A percentile compares a stretch with the other conserved stretches of the same genome.
Conservation (phyloP, 139 green algal genomes). For the Nannochloris sp. region DNA sequence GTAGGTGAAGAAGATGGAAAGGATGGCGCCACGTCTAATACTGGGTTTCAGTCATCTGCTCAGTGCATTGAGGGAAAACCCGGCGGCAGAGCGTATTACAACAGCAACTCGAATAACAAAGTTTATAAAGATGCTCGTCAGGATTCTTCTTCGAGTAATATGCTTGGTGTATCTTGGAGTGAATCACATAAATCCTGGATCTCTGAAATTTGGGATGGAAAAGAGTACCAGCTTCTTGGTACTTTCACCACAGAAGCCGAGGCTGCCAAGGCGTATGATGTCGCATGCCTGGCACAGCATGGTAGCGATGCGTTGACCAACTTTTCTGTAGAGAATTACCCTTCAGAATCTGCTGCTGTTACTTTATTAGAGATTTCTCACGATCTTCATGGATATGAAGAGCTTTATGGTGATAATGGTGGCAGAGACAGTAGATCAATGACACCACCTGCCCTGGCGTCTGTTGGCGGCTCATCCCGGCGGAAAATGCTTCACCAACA, state of each 20-base stretch:
- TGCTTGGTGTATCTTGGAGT: constrained; percentile 12
- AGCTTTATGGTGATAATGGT: neutral
- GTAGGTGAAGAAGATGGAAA: neutral
- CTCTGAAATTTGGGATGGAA: constrained; percentile 14
- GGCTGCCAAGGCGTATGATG: constrained; percentile 55
- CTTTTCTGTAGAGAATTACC: constrained; percentile 13
- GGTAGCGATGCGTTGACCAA: constrained; percentile 20
- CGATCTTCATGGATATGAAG: neutral
- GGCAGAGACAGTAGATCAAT: no score
- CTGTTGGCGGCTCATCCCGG: neutral
- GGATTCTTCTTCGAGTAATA: neutral
- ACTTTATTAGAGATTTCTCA: neutral
- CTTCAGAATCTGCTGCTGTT: constrained; percentile 1
- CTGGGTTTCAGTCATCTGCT: neutral
- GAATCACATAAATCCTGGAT: neutral
- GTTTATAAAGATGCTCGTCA: neutral
- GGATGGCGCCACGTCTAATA: neutral
- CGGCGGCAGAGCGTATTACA: neutral
- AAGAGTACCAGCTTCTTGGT: constrained; percentile 28
- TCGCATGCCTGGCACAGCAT: constrained; percentile 8
- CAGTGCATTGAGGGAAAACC: neutral
- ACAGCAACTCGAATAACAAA: neutral
- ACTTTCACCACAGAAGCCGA: constrained; percentile 47
- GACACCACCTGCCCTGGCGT: neutral
- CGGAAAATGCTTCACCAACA: neutral